A percentile compares a stretch with the other conserved stretches of the same genome.
Conservation (phyloP, 495 filamentous ascomycete species). For the Aspergillus carlsbadensis region DNA sequence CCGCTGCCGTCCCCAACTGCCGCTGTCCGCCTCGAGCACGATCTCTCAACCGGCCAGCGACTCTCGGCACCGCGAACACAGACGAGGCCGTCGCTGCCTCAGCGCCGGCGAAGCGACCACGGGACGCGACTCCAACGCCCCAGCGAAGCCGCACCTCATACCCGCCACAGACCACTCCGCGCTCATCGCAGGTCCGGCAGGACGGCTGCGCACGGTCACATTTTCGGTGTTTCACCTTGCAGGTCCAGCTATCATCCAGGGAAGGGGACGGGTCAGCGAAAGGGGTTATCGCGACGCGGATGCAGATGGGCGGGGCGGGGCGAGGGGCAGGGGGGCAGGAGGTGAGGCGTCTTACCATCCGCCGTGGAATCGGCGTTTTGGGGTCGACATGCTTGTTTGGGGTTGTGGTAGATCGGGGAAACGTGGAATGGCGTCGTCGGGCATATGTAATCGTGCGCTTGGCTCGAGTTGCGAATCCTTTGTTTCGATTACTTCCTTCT, state of each 20-base stretch:
- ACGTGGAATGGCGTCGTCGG: background rate
- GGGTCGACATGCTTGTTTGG: constrained; percentile 34
- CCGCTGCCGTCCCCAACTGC: background rate
- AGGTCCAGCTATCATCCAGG: constrained; percentile 42
- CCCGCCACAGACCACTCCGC: constrained; percentile 32
- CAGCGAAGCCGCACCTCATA: constrained; percentile 38
- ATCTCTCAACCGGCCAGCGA: constrained; percentile 32
- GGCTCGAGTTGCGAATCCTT: too few species aligned
- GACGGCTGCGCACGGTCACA: constrained; percentile 32
- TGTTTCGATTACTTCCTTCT: too few species aligned
- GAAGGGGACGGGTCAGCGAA: too few species aligned
- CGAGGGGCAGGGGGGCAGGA: too few species aligned
- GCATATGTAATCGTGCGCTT: too few species aligned
- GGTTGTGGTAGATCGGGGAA: background rate
- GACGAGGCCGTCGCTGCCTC: constrained; percentile 30
- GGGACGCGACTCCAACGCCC: constrained; percentile 38
- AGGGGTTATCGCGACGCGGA: too few species aligned
- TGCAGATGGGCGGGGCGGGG: background rate
- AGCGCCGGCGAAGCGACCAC: constrained; percentile 35
- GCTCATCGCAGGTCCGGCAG: constrained; percentile 28
- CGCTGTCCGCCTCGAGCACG: constrained; percentile 23
- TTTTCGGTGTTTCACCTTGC: constrained; percentile 32
- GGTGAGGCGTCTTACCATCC: background rate
- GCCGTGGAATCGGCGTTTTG: background rate
- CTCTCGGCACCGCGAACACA: constrained; percentile 22